Conservation (phyloP, 257 asterid genomes). For the Penstemon newberryi region DNA sequence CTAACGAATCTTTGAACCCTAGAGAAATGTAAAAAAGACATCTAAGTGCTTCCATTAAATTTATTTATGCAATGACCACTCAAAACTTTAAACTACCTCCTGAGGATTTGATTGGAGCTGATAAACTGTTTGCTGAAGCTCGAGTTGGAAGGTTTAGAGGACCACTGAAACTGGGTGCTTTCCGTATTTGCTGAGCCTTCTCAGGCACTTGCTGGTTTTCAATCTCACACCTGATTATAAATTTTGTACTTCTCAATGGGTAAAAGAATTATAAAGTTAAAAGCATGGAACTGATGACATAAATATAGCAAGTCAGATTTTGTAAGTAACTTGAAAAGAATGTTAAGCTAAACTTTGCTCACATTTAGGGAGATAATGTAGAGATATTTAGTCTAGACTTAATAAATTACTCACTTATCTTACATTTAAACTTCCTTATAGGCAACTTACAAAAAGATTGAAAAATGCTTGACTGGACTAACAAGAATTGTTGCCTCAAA, state of each 20-base stretch:
- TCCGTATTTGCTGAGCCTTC: constrained; percentile 62
- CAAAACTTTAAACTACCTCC: constrained; percentile 59
- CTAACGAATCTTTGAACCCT: constrained; percentile 84
- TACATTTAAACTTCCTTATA: not conserved
- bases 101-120: constrained; percentile 96
- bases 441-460: no score
- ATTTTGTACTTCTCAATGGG: constrained; percentile 22
- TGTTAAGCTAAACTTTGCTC: constrained; percentile 10
- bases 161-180: constrained; percentile 93
- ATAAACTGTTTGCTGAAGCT: constrained; percentile 97
- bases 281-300: constrained; percentile 18
- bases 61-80: constrained; percentile 22
- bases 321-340: constrained; percentile 18
- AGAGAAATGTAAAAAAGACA: constrained; percentile 23
- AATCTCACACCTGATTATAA: constrained; percentile 59
- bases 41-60: constrained; percentile 14
- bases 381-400: constrained; percentile 12
- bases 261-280: constrained; percentile 17
- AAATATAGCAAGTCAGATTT: constrained; percentile 10
- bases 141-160: constrained; percentile 93
- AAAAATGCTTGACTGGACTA: not conserved
- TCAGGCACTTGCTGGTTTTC: constrained; percentile 65
- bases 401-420: not conserved
- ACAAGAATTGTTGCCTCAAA: constrained; percentile 5
- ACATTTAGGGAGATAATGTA: constrained; percentile 6